Conservation (phyloP, 2,329 filamentous ascomycete genomes). For the Pseudogymnoascus destructans region DNA sequence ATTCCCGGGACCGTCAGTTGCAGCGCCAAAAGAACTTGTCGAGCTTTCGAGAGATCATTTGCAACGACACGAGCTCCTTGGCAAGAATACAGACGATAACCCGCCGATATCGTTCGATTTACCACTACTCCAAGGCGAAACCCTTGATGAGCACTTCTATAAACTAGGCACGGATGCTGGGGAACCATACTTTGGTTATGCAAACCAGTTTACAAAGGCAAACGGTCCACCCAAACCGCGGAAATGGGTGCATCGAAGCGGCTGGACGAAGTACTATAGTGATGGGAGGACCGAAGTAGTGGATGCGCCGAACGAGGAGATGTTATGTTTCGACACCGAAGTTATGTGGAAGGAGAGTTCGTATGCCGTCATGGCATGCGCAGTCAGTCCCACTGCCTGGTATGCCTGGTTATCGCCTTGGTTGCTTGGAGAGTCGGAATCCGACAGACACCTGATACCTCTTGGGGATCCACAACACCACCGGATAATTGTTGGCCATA, state of each 20-base stretch:
- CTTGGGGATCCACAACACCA: slow-evolving; percentile 62
- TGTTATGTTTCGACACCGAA: slow-evolving; percentile 90
- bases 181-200: slow-evolving; percentile 65
- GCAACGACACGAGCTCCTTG: slow-evolving; percentile 69
- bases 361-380: slow-evolving; percentile 94
- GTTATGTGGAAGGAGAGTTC: slow-evolving; percentile 90
- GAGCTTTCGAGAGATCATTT: slow-evolving; percentile 73
- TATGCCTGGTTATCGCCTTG: slow-evolving; percentile 97
- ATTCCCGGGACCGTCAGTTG: slow-evolving; percentile 47
- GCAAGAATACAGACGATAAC: slow-evolving; percentile 71
- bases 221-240: slow-evolving; percentile 46
- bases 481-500: slow-evolving; percentile 82
- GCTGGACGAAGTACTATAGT: slow-evolving; percentile 84
- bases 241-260: slow-evolving; percentile 66
- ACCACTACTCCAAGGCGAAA: slow-evolving; percentile 62
- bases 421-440: slow-evolving; percentile 70
- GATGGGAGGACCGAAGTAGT: slow-evolving; percentile 63
- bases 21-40: slow-evolving; percentile 59
- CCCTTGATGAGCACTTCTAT: slow-evolving; percentile 88
- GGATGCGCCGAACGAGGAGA: slow-evolving; percentile 62
- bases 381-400: slow-evolving; percentile 79
- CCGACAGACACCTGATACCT: slow-evolving; percentile 70
- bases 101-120: slow-evolving; percentile 76
- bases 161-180: slow-evolving; percentile 75
- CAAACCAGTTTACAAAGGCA: slow-evolving; percentile 59